Percentiles rank a stretch among this genome's conserved stretches.
These are phyloP conservation scores for Xylaria castorea DNA, from an alignment of 495 filamentous ascomycete species.

Conservation along the genomic window DNA sequence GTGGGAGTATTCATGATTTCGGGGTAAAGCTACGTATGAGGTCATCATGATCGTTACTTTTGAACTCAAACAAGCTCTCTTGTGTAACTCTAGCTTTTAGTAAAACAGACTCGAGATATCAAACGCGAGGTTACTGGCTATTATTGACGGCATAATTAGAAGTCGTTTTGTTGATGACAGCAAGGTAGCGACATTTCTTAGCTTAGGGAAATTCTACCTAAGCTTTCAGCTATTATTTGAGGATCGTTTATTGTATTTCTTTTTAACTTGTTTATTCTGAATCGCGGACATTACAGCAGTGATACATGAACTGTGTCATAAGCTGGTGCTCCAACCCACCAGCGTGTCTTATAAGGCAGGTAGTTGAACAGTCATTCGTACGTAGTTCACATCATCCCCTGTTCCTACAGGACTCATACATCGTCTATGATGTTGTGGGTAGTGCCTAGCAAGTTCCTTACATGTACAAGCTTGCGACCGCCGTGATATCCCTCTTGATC, in stretches of 20 bases:
- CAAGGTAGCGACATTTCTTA: too few species aligned
- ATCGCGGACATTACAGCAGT: background rate
- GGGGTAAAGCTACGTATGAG: background rate
- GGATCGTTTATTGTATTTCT: background rate
- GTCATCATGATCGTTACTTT: slow-evolving; percentile 9
- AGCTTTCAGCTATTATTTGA: background rate
- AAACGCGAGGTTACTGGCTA: too few species aligned
- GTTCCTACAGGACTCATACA: background rate
- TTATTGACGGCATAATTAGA: too few species aligned
- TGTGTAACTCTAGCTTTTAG: too few species aligned
- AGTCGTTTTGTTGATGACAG: too few species aligned
- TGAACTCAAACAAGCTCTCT: too few species aligned
- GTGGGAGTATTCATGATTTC: background rate
- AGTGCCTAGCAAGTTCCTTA: slow-evolving; percentile 29
- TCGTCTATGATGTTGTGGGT: background rate
- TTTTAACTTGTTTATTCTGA: background rate
- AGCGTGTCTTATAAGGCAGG: background rate
- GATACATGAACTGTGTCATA: background rate
- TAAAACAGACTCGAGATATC: too few species aligned
- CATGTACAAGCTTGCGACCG: slow-evolving; percentile 87
- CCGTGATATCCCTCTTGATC: slow-evolving; percentile 95
- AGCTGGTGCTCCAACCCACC: background rate
- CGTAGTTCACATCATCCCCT: background rate
- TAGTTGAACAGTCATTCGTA: background rate
- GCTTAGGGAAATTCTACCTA: too few species aligned